Base-by-base conservation (phyloP, 2,329 filamentous ascomycete species). In the Colletotrichum spaethianum region DNA sequence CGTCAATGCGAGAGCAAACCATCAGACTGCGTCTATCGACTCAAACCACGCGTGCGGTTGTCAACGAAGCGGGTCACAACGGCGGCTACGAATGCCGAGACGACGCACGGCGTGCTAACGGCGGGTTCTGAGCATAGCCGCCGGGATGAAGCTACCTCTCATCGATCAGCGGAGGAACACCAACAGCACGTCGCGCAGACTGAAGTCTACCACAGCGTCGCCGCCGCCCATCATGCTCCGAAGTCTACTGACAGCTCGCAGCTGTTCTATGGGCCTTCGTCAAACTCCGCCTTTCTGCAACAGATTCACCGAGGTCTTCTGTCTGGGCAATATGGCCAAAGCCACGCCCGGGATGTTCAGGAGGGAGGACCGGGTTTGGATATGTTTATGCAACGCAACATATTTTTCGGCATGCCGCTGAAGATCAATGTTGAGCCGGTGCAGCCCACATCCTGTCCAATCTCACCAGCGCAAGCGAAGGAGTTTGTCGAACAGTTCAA, bases 131-230 rank as follows among this genome's bases (percentile, higher is more conserved):
- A 48, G 20, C 48, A 40, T 28, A 16, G 31, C 33, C 60, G 44
- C 36, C 46, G 36, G 18, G 65, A 59, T 23, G 69, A 69, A 28
- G 53, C 12, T 9, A 57, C 46, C 42, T 63, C 59, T 6, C 59
- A 56, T 31, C 64, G 59, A 12, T 68, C 62, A 8, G 68, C 65
- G 8, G 56, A 61, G 14, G 48, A 64, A 18, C 64, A 62, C 31
- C 66, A 80, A 60, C 74, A 79, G 63, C 79, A 83, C 74, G 82
- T 81, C 76, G 80, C 82, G 75, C 80, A 81, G 23, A 70, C 56
- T 4, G 67, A 71, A 31, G 74, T 76, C 66, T 76, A 77, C 50
- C 70, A 75, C 59, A 76, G 75, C 65, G 73, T 77, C 28, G 70
- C 75, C 16, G 75, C 75, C 20, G 72, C 73, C 1, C 75, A 76